Evolutionary conservation across 306 rosid genomes (phyloP).

Genomic region (Dalbergia cultrata): DNA sequence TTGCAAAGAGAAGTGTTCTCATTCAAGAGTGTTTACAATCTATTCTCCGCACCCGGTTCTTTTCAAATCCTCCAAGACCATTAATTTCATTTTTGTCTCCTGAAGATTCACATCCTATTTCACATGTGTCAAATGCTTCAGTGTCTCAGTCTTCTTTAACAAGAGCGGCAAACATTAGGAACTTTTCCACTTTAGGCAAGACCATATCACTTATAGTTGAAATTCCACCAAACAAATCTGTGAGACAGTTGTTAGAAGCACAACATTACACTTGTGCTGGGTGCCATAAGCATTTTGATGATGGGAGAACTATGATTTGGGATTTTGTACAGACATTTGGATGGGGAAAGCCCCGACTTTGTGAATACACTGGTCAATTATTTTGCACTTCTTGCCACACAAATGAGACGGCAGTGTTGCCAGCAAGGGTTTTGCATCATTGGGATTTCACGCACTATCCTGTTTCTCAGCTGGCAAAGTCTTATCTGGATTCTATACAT

Average conservation of each 20-base stretch:
- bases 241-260: slow-evolving; percentile 85
- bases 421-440: slow-evolving; percentile 92
- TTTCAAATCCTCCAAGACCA: slow-evolving; percentile 71
- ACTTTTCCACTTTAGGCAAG: slow-evolving; percentile 74
- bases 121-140: slow-evolving; percentile 54
- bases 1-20: slow-evolving; percentile 88
- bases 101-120: slow-evolving; percentile 70
- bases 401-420: slow-evolving; percentile 91
- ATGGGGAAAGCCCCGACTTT: slow-evolving; percentile 96
- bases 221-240: slow-evolving; percentile 78
- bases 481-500: slow-evolving; percentile 91
- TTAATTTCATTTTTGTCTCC: slow-evolving; percentile 87
- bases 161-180: slow-evolving; percentile 49
- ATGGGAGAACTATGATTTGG: slow-evolving; percentile 72
- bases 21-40: slow-evolving; percentile 93
- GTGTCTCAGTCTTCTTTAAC: slow-evolving; percentile 53
- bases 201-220: slow-evolving; percentile 92
- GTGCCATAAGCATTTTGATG: slow-evolving; percentile 90
- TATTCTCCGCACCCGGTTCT: slow-evolving; percentile 65
- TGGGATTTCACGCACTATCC: slow-evolving; percentile 88
- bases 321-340: slow-evolving; percentile 92
- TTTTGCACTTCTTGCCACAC: slow-evolving; percentile 95
- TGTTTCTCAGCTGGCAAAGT: slow-evolving; percentile 95
- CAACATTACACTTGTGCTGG: slow-evolving; percentile 95
- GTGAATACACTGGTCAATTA: slow-evolving; percentile 92